Base-by-base conservation (phyloP, 1,284 basidiomycete species). In the Albatrellus sp. region DNA sequence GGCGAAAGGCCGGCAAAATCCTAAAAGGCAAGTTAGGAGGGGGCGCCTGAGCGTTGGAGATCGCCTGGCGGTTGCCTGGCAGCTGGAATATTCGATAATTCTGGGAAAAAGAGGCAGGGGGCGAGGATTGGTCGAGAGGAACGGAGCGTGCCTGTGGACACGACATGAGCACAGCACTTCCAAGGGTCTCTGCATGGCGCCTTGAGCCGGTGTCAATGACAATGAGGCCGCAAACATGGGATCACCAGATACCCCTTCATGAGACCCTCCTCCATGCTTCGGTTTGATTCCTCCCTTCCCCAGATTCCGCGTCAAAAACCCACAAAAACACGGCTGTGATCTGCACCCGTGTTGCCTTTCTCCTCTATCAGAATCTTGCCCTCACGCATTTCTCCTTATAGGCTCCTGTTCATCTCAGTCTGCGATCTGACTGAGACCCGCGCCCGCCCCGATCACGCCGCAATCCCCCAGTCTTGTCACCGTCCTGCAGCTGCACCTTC, bases 61-160 rank as follows among this genome's bases (percentile, higher is more conserved):
- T 46, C 48, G 46, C 31, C 49, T 50, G 48, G 48, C 44, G 34
- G 48, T 46, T 50, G 38, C 38, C 35, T 48, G 43, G 48, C 49
- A 39, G 48, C 43, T 48, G 49, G 46, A 50, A 24, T 49, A 41
- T 46, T 50, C 43, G 47, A 50, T 50, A 49, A 50, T 50, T 43
- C 45, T 50, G 48, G 47, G 48, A 50, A 50, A 49, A 35, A 44
- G 47, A 37, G 39, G 40, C 40, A 45, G 24, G 42, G 37, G 49
- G 37, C 47, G 29, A 48, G 41, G 34, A 49, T 49, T 49, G 48
- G 48, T 49, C 31, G 42, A 49, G 24, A n/a, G n/a, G n/a, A n/a
- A n/a, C n/a, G n/a, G n/a, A 42, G 40, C 48, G 48, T 48, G 48
- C 42, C 46, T 44, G 46, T 43, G 49, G 48, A 30, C 44, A 39